A percentile compares a stretch with the other conserved stretches of the same genome.
These are phyloP conservation scores for Amylocystis lapponica DNA, from an alignment of 768 basidiomycete genomes.

Conservation along the genomic window DNA sequence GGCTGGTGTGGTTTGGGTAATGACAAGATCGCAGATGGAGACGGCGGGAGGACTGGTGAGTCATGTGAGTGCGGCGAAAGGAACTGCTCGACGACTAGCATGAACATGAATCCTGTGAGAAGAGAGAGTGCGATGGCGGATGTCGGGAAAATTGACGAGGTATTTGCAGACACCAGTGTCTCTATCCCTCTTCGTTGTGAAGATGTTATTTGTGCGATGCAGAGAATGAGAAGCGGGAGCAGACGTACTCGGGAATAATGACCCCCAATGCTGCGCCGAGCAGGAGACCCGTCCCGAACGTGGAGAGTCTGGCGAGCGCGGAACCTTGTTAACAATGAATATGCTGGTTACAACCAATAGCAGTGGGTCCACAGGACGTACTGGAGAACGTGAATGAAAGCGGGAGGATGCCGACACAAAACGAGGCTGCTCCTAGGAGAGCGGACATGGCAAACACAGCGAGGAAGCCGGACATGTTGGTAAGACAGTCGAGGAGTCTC, in stretches of 20 bases:
- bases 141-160: constrained; percentile 37
- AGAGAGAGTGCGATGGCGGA: constrained; percentile 57
- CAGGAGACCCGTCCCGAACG: constrained; percentile 76
- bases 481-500: too few relatives aligned
- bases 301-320: constrained; percentile 40
- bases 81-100: constrained; percentile 67
- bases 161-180: constrained; percentile 36
- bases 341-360: not conserved
- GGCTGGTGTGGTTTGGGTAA: constrained; percentile 20
- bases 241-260: constrained; percentile 86
- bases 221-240: not conserved
- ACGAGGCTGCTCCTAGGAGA: constrained; percentile 56
- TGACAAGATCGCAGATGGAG: constrained; percentile 8
- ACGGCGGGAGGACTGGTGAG: constrained; percentile 28
- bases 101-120: constrained; percentile 53
- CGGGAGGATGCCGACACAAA: constrained; percentile 69
- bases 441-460: constrained; percentile 51
- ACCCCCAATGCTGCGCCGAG: constrained; percentile 88
- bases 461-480: constrained; percentile 32
- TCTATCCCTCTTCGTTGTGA: constrained; percentile 67
- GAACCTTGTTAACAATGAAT: constrained; percentile 26
- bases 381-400: constrained; percentile 69
- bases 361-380: constrained; percentile 36
- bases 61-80: constrained; percentile 45
- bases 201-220: too few relatives aligned